phyloP scores from a whole-genome alignment of 116 monocot species.

The Phalaenopsis hybrid region DNA sequence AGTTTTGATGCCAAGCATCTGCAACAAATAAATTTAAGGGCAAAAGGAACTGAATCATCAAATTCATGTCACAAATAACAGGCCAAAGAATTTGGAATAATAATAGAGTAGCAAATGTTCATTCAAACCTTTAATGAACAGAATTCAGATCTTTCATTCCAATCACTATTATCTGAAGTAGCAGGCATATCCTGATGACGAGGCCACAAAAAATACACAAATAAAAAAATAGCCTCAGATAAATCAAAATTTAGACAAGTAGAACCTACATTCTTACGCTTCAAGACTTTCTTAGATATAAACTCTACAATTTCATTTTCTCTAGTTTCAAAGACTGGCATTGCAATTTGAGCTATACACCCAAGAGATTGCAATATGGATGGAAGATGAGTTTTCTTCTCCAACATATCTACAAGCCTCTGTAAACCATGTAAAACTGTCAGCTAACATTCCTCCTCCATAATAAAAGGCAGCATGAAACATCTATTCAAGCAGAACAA shows the following conservation, averaged over 20 bases:
- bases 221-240: not conserved
- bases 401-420: conserved; percentile 92
- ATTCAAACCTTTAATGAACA: conserved; percentile 76
- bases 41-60: not conserved
- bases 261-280: conserved; percentile 59
- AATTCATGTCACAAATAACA: not conserved
- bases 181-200: not conserved
- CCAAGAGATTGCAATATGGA: conserved; percentile 90
- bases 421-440: conserved; percentile 26
- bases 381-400: conserved; percentile 81
- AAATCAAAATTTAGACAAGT: not conserved
- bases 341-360: conserved; percentile 92
- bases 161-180: conserved; percentile 29
- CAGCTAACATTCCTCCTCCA: not conserved
- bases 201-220: not conserved
- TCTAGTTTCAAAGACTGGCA: conserved; percentile 96
- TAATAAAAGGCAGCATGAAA: not conserved
- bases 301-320: conserved; percentile 81
- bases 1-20: conserved; percentile 91
- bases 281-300: conserved; percentile 65
- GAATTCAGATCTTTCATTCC: conserved; percentile 64
- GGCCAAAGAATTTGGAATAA: not conserved
- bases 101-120: not conserved
- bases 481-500: not conserved
- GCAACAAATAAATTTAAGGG: conserved; percentile 10